Percentiles rank a stretch among this genome's conserved stretches.
phyloP scores from a whole-genome alignment of 768 basidiomycete genomes.

The Podaxis sp. region DNA sequence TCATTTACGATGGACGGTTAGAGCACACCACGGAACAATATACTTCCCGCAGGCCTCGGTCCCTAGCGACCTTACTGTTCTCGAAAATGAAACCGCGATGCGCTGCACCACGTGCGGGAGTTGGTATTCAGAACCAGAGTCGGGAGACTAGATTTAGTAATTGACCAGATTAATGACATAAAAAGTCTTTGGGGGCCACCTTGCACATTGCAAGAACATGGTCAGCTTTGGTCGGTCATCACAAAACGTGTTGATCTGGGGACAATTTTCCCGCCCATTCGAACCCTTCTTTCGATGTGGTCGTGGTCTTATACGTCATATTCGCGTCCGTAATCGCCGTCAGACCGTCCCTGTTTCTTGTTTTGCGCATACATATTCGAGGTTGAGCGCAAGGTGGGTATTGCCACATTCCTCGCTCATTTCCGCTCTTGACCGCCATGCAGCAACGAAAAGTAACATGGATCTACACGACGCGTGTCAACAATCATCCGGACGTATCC shows the following conservation, averaged over 20 bases:
- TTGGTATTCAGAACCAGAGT: neutral
- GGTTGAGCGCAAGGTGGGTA: neutral
- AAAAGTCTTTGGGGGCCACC: neutral
- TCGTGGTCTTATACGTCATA: conserved; percentile 9
- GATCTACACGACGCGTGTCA: conserved; percentile 7
- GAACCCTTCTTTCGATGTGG: neutral
- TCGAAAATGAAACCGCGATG: neutral
- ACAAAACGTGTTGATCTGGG: neutral
- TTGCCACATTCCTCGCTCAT: neutral
- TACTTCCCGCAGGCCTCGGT: neutral
- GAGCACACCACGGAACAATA: neutral
- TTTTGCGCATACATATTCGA: neutral
- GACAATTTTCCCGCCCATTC: neutral
- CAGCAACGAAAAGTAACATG: conserved; percentile 1
- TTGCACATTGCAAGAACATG: neutral
- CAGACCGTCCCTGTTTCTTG: neutral
- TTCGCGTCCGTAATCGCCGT: conserved; percentile 7
- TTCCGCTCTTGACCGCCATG: neutral
- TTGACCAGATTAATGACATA: conserved; percentile 5
- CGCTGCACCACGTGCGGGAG: neutral
- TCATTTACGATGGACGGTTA: neutral
- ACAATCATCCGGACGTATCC: neutral
- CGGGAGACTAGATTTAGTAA: neutral
- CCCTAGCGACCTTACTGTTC: too few relatives aligned
- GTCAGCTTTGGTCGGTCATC: neutral